phyloP scores from a whole-genome alignment of 2,329 filamentous ascomycete species.

The Pseudopithomyces chartarum region DNA sequence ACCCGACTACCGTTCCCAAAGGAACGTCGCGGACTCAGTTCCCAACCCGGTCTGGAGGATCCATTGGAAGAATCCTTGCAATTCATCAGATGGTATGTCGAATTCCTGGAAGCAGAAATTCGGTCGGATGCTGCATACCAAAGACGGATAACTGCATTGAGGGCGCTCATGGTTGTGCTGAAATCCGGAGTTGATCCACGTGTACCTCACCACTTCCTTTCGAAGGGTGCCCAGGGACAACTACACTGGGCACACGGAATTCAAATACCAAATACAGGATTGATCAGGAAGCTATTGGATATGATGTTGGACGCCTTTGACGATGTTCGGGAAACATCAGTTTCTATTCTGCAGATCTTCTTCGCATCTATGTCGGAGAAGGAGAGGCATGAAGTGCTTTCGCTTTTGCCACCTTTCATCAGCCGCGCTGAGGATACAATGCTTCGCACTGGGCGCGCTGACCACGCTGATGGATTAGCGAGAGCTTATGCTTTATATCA shows the following conservation, averaged over 20 bases:
- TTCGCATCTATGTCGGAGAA: slow-evolving; percentile 24
- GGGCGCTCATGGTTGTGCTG: slow-evolving; percentile 69
- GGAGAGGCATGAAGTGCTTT: slow-evolving; percentile 16
- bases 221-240: slow-evolving; percentile 56
- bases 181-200: slow-evolving; percentile 68
- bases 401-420: slow-evolving; percentile 32
- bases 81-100: slow-evolving; percentile 77
- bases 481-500: slow-evolving; percentile 75
- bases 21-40: slow-evolving; percentile 4
- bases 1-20: slow-evolving; percentile 25
- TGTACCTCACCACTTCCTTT: slow-evolving; percentile 44
- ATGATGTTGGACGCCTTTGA: slow-evolving; percentile 90
- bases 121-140: slow-evolving; percentile 86
- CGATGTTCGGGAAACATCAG: slow-evolving; percentile 71
- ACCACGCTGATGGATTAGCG: slow-evolving; percentile 90
- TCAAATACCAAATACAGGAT: slow-evolving; percentile 46
- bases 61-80: slow-evolving; percentile 57
- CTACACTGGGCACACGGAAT: slow-evolving; percentile 57
- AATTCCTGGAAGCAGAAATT: slow-evolving; percentile 75
- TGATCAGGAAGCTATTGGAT: slow-evolving; percentile 72
- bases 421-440: slow-evolving; percentile 59
- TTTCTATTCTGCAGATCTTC: slow-evolving; percentile 50
- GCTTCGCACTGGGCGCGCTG: slow-evolving; percentile 76
- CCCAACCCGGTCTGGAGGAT: slow-evolving; percentile 11
- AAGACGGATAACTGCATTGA: slow-evolving; percentile 80